phyloP scores from a whole-genome alignment of 352 stramenopile genomes.

The Pythium biforme region DNA sequence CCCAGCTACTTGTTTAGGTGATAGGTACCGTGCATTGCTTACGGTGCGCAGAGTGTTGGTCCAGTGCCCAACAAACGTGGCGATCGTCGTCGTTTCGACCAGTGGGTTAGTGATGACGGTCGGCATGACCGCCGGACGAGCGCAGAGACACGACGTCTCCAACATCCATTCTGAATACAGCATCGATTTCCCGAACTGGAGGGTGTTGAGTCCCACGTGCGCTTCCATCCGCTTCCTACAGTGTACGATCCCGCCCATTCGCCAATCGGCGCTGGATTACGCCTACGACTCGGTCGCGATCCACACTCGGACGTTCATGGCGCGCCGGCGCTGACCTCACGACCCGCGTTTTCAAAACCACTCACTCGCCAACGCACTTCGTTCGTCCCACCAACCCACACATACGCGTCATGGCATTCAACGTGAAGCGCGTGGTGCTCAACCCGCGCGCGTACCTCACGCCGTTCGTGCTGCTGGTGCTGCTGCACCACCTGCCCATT shows the following conservation, averaged over 20 bases:
- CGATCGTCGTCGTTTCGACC: too few species aligned
- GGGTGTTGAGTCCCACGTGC: too few species aligned
- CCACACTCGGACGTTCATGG: constrained; percentile 1
- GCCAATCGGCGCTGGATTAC: not conserved
- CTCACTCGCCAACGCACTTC: not conserved
- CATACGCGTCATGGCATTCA: constrained; percentile 32
- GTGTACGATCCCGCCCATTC: not conserved
- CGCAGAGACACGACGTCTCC: not conserved
- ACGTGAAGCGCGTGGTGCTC: constrained; percentile 70
- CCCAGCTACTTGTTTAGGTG: too few species aligned
- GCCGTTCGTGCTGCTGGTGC: constrained; percentile 50
- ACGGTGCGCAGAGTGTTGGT: not conserved
- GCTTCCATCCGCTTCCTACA: too few species aligned
- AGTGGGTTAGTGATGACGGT: not conserved
- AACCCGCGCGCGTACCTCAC: constrained; percentile 75
- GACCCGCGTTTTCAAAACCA: too few species aligned
- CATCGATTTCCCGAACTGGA: not conserved
- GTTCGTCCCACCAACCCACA: not conserved
- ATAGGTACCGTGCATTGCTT: too few species aligned
- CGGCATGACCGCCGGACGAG: not conserved
- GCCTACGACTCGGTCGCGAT: too few species aligned
- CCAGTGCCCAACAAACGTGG: not conserved
- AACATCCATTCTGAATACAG: not conserved
- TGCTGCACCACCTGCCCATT: constrained; percentile 70
- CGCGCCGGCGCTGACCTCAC: not conserved